Evolutionary conservation across 208 protist genomes (phyloP), one percentile per base, ranked within the genome.

Genomic region (Trypanosoma melophagium): DNA sequence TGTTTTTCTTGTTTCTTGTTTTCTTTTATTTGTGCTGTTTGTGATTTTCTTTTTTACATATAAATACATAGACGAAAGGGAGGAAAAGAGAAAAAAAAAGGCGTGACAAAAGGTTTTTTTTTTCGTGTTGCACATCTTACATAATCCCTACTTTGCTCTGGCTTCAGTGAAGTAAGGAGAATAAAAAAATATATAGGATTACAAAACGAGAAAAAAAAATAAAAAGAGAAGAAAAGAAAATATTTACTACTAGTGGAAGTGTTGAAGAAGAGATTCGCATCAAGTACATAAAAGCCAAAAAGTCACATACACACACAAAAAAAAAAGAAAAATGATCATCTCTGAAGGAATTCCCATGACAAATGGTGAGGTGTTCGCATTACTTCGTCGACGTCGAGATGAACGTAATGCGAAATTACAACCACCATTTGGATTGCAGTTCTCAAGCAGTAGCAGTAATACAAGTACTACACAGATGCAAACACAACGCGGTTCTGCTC

Each of bases 331-430:
- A 7, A 74, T 68, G 61, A 77, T 94, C 9, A 17, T 94, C 14
- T 87, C 80, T 0, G 84, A 91, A 38, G 84, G 83, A 2, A 67
- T 73, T 52, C 86, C 89, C 22, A 81, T 92, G 76, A 95, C 89
- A 9, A 77, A 84, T 60, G 86, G 85, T 10, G 86, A 95, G 64
- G 89, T 95, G n/a, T 93, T 81, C 55, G 79, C 86, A 0, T 52
- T 95, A 2, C 38, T 95, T 42, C 86, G 89, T 7, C 86, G 89
- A 2, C 81, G 85, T 12, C 86, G 89, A 3, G 89, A 95, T 60
- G 85, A 93, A 68, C 84, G 89, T 21, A 92, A 81, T 60, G 84
- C 80, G 9, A 74, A 71, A 25, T 45, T 71, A 17, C 79, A 83
- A 44, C 84, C 81, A 10, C 79, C 86, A 21, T 93, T 95, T 73